Conservation (phyloP, 305 asterid species). For the Andrographis paniculata region DNA sequence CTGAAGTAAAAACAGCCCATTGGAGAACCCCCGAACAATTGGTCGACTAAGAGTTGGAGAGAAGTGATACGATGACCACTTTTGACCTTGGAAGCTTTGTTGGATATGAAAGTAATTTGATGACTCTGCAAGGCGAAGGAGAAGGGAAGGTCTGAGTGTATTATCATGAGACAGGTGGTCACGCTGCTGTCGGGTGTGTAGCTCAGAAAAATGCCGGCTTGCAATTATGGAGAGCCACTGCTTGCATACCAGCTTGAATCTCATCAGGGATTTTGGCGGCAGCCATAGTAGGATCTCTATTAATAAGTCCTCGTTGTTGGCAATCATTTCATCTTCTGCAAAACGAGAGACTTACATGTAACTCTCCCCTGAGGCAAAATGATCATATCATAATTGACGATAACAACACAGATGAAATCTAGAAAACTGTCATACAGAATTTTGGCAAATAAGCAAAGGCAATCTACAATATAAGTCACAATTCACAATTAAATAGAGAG, state of each 20-base stretch:
- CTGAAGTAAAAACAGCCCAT: slow-evolving; percentile 27
- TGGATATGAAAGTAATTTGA: slow-evolving; percentile 16
- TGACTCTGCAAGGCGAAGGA: slow-evolving; percentile 17
- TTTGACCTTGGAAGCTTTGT: slow-evolving; percentile 3
- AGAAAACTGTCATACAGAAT: background rate
- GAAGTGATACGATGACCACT: slow-evolving; percentile 16
- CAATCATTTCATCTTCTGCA: slow-evolving; percentile 13
- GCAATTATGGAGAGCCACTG: slow-evolving; percentile 26
- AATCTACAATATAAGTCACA: too few species aligned
- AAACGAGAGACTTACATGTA: background rate
- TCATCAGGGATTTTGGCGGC: slow-evolving; percentile 28
- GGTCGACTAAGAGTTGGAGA: slow-evolving; percentile 11
- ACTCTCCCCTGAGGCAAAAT: background rate
- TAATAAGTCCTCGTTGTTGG: slow-evolving; percentile 14
- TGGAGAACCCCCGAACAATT: slow-evolving; percentile 21
- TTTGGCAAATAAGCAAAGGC: background rate
- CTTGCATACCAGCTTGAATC: slow-evolving; percentile 30
- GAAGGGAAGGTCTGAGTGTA: slow-evolving; percentile 16
- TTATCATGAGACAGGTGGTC: background rate
- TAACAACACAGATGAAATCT: slow-evolving; percentile 3
- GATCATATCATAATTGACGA: background rate
- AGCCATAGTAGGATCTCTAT: slow-evolving; percentile 25
- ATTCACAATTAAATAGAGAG: too few species aligned
- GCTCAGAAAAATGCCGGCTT: slow-evolving; percentile 18
- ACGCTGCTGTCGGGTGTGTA: slow-evolving; percentile 21